phyloP scores from a whole-genome alignment of 176 grass and related monocot genomes.

The Rhynchospora breviuscula region DNA sequence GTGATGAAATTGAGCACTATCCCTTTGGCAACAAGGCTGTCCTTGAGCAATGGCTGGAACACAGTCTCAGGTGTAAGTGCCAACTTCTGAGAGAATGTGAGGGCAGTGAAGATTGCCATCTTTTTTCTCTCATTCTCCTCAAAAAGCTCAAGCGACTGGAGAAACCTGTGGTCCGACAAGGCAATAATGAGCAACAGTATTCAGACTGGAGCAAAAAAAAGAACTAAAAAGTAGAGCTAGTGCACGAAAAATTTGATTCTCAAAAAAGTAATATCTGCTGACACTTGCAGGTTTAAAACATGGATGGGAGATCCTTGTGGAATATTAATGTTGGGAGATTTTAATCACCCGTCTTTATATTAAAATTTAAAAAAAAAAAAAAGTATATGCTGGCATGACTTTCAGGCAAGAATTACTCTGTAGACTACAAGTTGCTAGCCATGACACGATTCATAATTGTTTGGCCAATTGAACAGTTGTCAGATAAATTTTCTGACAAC shows the following conservation, averaged over 20 bases:
- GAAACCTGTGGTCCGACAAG: slow-evolving; percentile 48
- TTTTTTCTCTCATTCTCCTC: slow-evolving; percentile 92
- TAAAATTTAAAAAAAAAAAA: too few relatives aligned
- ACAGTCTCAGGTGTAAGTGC: slow-evolving; percentile 92
- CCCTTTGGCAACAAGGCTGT: slow-evolving; percentile 94
- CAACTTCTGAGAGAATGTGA: slow-evolving; percentile 95
- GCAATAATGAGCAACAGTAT: neutral
- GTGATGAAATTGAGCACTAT: slow-evolving; percentile 93
- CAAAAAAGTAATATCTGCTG: neutral
- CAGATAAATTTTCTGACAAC: neutral
- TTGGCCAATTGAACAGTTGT: neutral
- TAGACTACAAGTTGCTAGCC: neutral
- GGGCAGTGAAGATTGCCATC: slow-evolving; percentile 85
- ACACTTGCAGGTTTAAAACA: too few relatives aligned
- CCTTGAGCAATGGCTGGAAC: slow-evolving; percentile 90
- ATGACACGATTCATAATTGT: neutral
- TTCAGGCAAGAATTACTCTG: too few relatives aligned
- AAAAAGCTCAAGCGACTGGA: slow-evolving; percentile 89
- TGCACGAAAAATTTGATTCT: neutral
- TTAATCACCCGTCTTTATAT: too few relatives aligned
- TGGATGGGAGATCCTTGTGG: too few relatives aligned
- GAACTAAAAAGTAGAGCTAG: neutral
- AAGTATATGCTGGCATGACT: too few relatives aligned
- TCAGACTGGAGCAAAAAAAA: too few relatives aligned
- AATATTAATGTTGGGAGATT: too few relatives aligned